Evolutionary conservation across 2,329 filamentous ascomycete genomes (phyloP), one percentile per base, ranked within the genome.

Genomic region (Colletotrichum sp.): DNA sequence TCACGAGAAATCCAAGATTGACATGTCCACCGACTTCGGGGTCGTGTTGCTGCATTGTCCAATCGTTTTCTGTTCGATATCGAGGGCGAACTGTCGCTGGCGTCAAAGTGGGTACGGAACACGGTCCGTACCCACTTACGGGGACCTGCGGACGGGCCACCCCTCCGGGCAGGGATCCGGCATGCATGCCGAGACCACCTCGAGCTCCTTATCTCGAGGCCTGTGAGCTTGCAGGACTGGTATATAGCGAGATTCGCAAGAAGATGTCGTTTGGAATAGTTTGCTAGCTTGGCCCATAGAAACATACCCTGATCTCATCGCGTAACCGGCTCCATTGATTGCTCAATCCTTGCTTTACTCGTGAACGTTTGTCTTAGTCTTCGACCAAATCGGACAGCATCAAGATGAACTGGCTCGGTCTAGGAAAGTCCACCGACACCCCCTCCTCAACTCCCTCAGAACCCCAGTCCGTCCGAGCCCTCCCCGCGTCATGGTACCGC

Each of bases 401-500:
- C 56, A 61, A 28, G 6, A 61, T 61, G 56, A 61, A 61, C 26
- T 61, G 56, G 56, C 30, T 61, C 56, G 26, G 56, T 30, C 56
- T 10, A n/a, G 26, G 26, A 13, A 61, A 61, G 26, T 30, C 28
- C 26, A 61, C 56, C 18, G 56, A 61, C 9, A 30, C 10, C n/a
- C n/a, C 43, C 43, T 52, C 43, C 10, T 52, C n/a, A 21, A 61
- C 16, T 13, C 16, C 18, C 1, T 21, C 26, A 32, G 56, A 30
- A 1, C 56, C 56, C 24, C 74, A 71, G n/a, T 56, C 78, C 8
- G 71, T 70, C 13, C 72, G 71, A 15, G 79, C 79, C 18, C 73
- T 80, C 32, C 79, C 79, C 7, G 77, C 79, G 1, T 56, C 77
- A 12, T 80, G 78, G 78, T 80, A 80, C 32, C 65, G 58, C 15